Evolutionary conservation across 345 rosid species (phyloP), one percentile per base, ranked within the genome.

Genomic region (Gossypium arboreum): DNA sequence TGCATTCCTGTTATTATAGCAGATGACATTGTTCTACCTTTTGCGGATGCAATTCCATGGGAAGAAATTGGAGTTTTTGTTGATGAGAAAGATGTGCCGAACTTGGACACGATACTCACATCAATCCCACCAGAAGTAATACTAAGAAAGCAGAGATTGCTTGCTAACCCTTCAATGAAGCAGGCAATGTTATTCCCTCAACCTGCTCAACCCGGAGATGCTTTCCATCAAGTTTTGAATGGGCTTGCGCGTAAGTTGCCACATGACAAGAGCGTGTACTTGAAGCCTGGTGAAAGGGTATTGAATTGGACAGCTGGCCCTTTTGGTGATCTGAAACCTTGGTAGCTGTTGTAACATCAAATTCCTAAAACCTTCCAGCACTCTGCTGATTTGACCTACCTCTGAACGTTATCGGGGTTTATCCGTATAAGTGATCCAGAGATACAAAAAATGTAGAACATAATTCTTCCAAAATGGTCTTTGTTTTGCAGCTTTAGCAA

Each of bases 1-100:
- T 95, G 98, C 92, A 93, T 95, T 79, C 98, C 99, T n/a, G 97
- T 95, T 57, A 95, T 95, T 77, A 90, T 95, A 84, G 98, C 97
- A 8, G 99, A 95, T 24, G 98, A 95, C 83, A 95, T 95, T 20
- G 98, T 95, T 55, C 79, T 93, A 62, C 99, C 98, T 10, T 95
- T 95, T 76, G 98, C 98, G 0, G 99, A 93, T 76, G 99, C 99
- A 12, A 95, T 95, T 73, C 98, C 99, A 2, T 95, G 98, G 98
- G 98, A 95, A 82, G 97, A 95, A 62, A 95, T 95, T 8, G 98
- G 99, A 12, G 97, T 95, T 64, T 95, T 81, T 72, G 90, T 95
- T 9, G 98, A 86, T n/a, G 99, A 95, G 88, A 85, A 95, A 61
- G 97, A 90, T 61, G 97, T 95, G 57, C 97, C 97, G 11, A 84